A percentile compares a stretch with the other conserved stretches of the same genome.
These are phyloP conservation scores for Pezicula carpinea DNA, from an alignment of 2,329 filamentous ascomycete species.

Conservation along the genomic window DNA sequence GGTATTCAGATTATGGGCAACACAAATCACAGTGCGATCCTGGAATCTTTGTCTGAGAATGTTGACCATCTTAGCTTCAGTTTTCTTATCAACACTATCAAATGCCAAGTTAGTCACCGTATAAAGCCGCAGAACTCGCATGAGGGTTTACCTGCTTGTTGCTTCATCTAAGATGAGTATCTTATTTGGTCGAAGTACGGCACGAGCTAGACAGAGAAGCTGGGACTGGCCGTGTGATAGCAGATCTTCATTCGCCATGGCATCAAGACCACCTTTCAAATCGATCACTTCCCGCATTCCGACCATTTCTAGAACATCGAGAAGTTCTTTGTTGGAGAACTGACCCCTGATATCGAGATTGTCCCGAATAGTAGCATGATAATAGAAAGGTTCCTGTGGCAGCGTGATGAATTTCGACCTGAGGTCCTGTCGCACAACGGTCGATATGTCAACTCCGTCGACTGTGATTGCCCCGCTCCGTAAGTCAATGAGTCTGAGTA, in stretches of 20 bases:
- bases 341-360: slow-evolving; percentile 40
- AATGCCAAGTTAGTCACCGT: slow-evolving; percentile 14
- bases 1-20: slow-evolving; percentile 25
- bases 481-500: slow-evolving; percentile 45
- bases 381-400: slow-evolving; percentile 43
- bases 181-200: slow-evolving; percentile 28
- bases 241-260: slow-evolving; percentile 25
- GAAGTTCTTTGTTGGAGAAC: slow-evolving; percentile 34
- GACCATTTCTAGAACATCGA: slow-evolving; percentile 37
- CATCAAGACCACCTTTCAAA: slow-evolving; percentile 32
- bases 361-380: slow-evolving; percentile 40
- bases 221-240: slow-evolving; percentile 42
- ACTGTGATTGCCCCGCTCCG: slow-evolving; percentile 37
- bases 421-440: slow-evolving; percentile 36
- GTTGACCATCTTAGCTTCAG: slow-evolving; percentile 47
- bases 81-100: slow-evolving; percentile 40
- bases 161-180: slow-evolving; percentile 29
- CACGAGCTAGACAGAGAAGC: slow-evolving; percentile 41
- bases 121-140: not conserved
- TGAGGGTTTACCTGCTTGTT: slow-evolving; percentile 26
- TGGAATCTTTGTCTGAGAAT: slow-evolving; percentile 45
- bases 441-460: slow-evolving; percentile 37
- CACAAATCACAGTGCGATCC: slow-evolving; percentile 41
- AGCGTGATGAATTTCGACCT: slow-evolving; percentile 39
- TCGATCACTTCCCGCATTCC: slow-evolving; percentile 37